Evolutionary conservation across 176 grass and related monocot genomes (phyloP), one percentile per base, ranked within the genome.

Genomic region (Zea luxurians): DNA sequence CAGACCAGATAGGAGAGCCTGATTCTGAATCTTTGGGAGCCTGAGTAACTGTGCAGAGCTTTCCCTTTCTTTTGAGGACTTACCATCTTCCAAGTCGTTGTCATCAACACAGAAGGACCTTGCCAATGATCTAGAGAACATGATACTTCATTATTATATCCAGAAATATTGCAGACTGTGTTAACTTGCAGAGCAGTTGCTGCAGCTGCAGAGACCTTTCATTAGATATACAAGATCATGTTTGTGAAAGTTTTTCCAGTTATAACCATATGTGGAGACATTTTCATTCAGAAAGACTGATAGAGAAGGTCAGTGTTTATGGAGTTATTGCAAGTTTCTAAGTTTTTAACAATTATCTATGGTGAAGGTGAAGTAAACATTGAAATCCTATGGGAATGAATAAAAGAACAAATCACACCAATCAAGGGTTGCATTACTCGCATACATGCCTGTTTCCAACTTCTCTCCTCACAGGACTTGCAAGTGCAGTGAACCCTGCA

Each of bases 1-100:
- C 35, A 97, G 73, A 68, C 95, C 91, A 82, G 95, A 97, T 66
- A 97, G 64, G 82, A 99, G 78, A 84, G 96, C 88, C 44, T 86
- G 85, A 72, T 99, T 92, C 40, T 85, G 84, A 78, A 95, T 79
- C 40, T 88, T 99, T 34, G 83, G 57, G 61, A 80, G 78, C 47
- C 17, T 80, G 61, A 88, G 34, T 17, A 42, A 88, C 13, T 71
- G 73, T 73, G 69, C 76, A 82, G 73, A 41, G 15, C 63, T 75
- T 35, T 92, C 95, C 86, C 74, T 88, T 17, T 89, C 89, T 88
- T 94, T 98, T 80, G 80, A 74, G 21, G 37, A 64, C 87, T 94
- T 94, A 66, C 76, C 85, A 77, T 94, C 85, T 92, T 98, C 91
- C 85, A 94, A 78, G 84, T 94, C 89, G 35, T 62, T 60, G 54